Evolutionary conservation across 352 stramenopile genomes (phyloP).

Genomic region (Pythium angustatum): DNA sequence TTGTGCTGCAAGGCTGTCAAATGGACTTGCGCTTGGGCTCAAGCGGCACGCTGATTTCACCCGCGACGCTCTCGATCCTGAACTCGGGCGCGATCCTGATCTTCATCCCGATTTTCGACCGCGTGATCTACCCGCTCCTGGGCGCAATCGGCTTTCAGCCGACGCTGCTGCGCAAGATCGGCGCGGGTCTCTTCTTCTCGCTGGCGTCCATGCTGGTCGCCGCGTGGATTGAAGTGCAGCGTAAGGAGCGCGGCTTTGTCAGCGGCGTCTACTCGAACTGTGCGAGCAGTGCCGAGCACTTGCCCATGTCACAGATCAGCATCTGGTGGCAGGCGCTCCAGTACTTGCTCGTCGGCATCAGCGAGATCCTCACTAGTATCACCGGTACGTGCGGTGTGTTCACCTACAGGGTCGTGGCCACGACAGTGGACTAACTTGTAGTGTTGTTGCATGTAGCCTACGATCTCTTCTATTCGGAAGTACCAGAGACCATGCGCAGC

Average conservation of each 20-base stretch:
- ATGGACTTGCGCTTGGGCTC: constrained; percentile 84
- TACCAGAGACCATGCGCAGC: constrained; percentile 89
- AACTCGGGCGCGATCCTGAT: constrained; percentile 89
- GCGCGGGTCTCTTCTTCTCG: constrained; percentile 78
- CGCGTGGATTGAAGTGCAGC: constrained; percentile 68
- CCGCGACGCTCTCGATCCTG: constrained; percentile 85
- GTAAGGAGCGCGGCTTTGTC: constrained; percentile 58
- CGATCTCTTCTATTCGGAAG: constrained; percentile 92
- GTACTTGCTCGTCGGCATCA: constrained; percentile 86
- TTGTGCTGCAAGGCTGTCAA: constrained; percentile 87
- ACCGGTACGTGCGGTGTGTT: constrained; percentile 51
- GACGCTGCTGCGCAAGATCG: constrained; percentile 89
- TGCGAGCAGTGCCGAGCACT: constrained; percentile 51
- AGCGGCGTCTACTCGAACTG: constrained; percentile 67
- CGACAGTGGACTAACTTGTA: neutral
- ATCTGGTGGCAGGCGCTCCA: constrained; percentile 91
- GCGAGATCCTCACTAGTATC: constrained; percentile 92
- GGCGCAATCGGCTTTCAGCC: constrained; percentile 62
- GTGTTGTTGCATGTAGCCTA: constrained; percentile 47
- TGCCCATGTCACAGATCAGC: constrained; percentile 81
- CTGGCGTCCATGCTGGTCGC: constrained; percentile 73
- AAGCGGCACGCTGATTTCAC: constrained; percentile 65
- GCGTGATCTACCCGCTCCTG: constrained; percentile 77
- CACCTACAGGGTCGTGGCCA: neutral
- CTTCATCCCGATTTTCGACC: constrained; percentile 90